Base-by-base conservation (phyloP, 78 protist genomes). In the Acrasis kona region DNA sequence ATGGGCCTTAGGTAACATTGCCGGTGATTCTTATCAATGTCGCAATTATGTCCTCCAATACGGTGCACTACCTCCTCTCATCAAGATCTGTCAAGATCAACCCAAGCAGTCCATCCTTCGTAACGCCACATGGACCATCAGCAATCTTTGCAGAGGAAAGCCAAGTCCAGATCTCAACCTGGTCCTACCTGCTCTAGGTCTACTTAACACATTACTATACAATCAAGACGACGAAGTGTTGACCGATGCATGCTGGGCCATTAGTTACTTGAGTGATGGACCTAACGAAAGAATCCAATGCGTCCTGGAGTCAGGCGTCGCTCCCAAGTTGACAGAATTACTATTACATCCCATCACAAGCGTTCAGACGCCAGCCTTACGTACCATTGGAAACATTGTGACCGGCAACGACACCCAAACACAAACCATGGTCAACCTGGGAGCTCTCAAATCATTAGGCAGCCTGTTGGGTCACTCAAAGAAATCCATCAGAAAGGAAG, bases 121-220 rank as follows among this genome's bases (percentile, higher is more conserved):
- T 27, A 97, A 91, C 71, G 97, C 98, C 12, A 91, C 98, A 12
- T 97, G 99, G 99, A 81, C 96, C 27, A 77, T 97, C 57, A 78
- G 93, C 69, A 97, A 97, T 87, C 68, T 97, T 57, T 96, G 96
- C 89, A 77, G 99, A 19, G 99, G 99, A 41, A 96, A 95, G 84
- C 97, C 87, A 39, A 76, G 85, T 39, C 93, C 96, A 39, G n/a
- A 10, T 34, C 70, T 72, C 72, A 36, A 6, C 9, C 0, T 4
- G 5, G 79, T 92, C 35, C 4, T 6, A 7, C 71, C 67, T 1
- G 87, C 88, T 37, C 83, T 78, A 8, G 69, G 72, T 6, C 10
- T 36, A 2, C 34, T 83, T 3, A 65, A 83, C 6, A 41, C 0
- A 31, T 76, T 32, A 61, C 34, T 89, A 42, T 70, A 80, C 92